Percentiles rank a stretch among this genome's conserved stretches.
phyloP scores from a whole-genome alignment of 2,329 filamentous ascomycete species.

The Xylaria sp. region DNA sequence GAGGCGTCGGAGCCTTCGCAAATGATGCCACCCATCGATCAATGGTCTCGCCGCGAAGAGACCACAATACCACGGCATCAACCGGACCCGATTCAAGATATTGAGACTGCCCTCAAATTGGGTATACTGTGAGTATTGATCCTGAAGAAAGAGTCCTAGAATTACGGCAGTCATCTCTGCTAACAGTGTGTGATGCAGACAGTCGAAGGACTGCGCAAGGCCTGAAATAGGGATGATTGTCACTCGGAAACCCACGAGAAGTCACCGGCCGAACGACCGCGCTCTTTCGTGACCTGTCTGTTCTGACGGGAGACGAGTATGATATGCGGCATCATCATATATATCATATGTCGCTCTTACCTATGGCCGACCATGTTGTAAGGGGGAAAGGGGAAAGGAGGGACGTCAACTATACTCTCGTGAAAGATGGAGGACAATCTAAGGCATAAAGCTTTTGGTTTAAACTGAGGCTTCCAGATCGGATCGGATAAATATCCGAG shows the following conservation, averaged over 20 bases:
- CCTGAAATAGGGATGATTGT: background rate
- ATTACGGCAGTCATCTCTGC: background rate
- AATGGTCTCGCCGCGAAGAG: too few species aligned
- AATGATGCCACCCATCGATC: background rate
- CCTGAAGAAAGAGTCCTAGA: background rate
- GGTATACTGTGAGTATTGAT: background rate
- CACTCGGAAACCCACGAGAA: background rate
- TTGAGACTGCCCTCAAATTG: background rate
- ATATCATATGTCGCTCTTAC: background rate
- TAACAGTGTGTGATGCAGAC: background rate
- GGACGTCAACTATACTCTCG: background rate
- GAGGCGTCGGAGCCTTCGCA: too few species aligned
- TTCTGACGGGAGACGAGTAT: too few species aligned
- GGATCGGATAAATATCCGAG: too few species aligned
- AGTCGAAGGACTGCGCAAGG: background rate
- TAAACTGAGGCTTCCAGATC: background rate
- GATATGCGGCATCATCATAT: background rate
- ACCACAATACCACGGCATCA: too few species aligned
- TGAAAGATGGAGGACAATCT: background rate
- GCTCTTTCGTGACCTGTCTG: too few species aligned
- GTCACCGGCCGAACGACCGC: background rate
- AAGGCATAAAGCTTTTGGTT: background rate
- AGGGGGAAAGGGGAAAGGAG: background rate
- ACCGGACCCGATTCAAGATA: too few species aligned
- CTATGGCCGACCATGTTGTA: background rate